These are phyloP conservation scores for Daldinia bambusicola DNA, from an alignment of 495 filamentous ascomycete species.

Conservation along the genomic window DNA sequence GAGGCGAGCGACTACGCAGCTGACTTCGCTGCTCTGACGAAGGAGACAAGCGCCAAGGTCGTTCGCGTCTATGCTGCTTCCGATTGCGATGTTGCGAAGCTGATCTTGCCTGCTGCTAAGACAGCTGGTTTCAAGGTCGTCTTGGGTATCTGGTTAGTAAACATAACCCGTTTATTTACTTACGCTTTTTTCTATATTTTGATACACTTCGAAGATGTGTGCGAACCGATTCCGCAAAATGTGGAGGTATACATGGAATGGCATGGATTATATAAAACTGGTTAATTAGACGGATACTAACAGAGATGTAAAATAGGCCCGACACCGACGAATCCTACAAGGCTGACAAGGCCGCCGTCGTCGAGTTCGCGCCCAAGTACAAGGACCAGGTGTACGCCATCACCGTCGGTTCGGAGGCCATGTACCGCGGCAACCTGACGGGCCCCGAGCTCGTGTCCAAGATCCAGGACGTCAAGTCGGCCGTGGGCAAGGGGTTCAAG, in stretches of 20 bases:
- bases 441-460: conserved; percentile 68
- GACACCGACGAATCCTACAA: conserved; percentile 73
- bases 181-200: neutral
- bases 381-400: conserved; percentile 73
- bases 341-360: conserved; percentile 68
- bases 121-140: conserved; percentile 77
- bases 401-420: conserved; percentile 80
- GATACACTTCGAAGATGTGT: neutral
- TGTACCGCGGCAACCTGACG: conserved; percentile 79
- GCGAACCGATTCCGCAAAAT: too few relatives aligned
- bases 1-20: conserved; percentile 67
- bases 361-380: conserved; percentile 59
- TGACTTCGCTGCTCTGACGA: conserved; percentile 71
- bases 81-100: conserved; percentile 73
- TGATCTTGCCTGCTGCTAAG: conserved; percentile 78
- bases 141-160: conserved; percentile 76
- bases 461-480: conserved; percentile 69
- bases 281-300: conserved; percentile 11
- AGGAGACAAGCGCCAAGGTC: conserved; percentile 52
- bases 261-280: neutral
- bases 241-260: neutral
- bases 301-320: conserved; percentile 60
- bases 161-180: conserved; percentile 1
- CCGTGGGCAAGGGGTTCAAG: conserved; percentile 62
- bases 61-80: conserved; percentile 77